Evolutionary conservation across 345 rosid species (phyloP).

Genomic region (Populus euphratica): DNA sequence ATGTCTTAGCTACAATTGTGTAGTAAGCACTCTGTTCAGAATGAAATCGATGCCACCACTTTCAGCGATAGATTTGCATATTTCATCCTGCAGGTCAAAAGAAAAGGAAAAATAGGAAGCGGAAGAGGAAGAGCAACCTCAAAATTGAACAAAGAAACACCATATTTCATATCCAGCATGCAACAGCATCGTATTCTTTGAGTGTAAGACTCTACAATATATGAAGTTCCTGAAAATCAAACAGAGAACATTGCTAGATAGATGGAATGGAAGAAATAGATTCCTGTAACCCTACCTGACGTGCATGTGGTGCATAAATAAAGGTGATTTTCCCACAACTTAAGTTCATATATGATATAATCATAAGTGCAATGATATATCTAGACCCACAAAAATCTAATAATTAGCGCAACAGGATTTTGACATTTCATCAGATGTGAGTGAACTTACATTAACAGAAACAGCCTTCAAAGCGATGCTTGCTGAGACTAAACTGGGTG

Average conservation of each 20-base stretch:
- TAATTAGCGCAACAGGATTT: background rate
- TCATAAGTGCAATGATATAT: too few species aligned
- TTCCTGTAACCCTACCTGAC: background rate
- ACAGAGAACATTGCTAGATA: background rate
- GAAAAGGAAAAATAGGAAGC: background rate
- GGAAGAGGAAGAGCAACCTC: background rate
- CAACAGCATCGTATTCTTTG: background rate
- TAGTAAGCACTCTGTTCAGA: slow-evolving; percentile 21
- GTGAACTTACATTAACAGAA: slow-evolving; percentile 75
- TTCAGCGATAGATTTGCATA: slow-evolving; percentile 84
- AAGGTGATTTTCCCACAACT: background rate
- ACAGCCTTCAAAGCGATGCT: slow-evolving; percentile 71
- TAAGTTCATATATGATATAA: background rate
- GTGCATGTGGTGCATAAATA: background rate
- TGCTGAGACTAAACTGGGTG: slow-evolving; percentile 73
- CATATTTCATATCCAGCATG: background rate
- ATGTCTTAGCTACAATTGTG: slow-evolving; percentile 49
- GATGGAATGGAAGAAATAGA: background rate
- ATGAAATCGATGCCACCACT: slow-evolving; percentile 77
- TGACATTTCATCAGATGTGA: background rate
- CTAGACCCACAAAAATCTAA: background rate
- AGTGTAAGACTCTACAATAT: background rate
- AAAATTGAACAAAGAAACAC: background rate
- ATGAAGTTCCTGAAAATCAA: background rate
- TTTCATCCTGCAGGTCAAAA: slow-evolving; percentile 55